Evolutionary conservation across 768 basidiomycete species (phyloP).

Genomic region (Mycena olivaceomarginata): DNA sequence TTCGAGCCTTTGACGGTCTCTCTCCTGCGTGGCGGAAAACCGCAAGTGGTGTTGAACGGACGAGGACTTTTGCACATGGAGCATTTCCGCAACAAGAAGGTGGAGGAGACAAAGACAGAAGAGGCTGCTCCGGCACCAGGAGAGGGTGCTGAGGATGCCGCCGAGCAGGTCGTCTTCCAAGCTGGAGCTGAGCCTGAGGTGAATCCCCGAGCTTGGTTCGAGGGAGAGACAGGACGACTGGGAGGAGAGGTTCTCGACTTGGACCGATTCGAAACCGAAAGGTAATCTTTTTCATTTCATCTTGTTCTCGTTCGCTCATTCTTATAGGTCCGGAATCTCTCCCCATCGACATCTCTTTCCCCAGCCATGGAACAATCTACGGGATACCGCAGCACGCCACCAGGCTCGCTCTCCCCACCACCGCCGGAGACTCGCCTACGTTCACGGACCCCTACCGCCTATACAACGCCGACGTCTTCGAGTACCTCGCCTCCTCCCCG

Average conservation of each 20-base stretch:
- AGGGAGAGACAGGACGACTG: conserved; percentile 88
- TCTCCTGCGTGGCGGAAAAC: conserved; percentile 83
- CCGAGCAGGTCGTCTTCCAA: conserved; percentile 73
- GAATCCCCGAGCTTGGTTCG: conserved; percentile 86
- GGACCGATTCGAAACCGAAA: conserved; percentile 97
- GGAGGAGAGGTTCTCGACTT: conserved; percentile 90
- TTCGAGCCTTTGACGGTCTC: conserved; percentile 87
- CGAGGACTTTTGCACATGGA: conserved; percentile 97
- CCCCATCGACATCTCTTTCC: conserved; percentile 95
- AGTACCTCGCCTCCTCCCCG: conserved; percentile 89
- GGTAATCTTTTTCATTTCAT: conserved; percentile 66
- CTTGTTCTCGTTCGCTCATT: conserved; percentile 9
- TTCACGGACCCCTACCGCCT: conserved; percentile 96
- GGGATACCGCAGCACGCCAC: conserved; percentile 99
- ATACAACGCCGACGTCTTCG: conserved; percentile 97
- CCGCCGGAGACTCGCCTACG: conserved; percentile 83
- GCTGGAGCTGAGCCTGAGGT: conserved; percentile 45
- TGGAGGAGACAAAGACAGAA: conserved; percentile 63
- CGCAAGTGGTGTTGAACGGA: conserved; percentile 93
- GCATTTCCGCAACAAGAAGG: conserved; percentile 89
- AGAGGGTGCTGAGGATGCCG: conserved; percentile 66
- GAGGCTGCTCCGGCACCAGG: conserved; percentile 60
- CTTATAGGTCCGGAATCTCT: conserved; percentile 93
- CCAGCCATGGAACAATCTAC: conserved; percentile 92
- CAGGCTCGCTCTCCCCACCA: conserved; percentile 90